Percentiles rank a stretch among this genome's conserved stretches.
These are phyloP conservation scores for Colletotrichum sp. DNA, from an alignment of 2,329 filamentous ascomycete genomes.

Conservation along the genomic window DNA sequence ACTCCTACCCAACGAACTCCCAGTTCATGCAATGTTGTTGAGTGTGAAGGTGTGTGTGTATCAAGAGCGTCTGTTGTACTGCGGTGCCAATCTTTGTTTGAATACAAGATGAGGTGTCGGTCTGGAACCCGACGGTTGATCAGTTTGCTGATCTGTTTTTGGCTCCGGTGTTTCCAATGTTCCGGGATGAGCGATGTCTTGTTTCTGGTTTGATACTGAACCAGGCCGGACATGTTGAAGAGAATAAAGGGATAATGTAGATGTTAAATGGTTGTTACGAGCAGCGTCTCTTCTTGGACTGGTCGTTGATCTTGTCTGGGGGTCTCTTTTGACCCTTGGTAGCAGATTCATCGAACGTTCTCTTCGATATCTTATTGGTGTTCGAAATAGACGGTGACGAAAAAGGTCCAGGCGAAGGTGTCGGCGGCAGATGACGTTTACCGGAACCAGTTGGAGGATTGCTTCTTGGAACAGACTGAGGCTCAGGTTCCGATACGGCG, in stretches of 20 bases:
- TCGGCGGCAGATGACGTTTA: not conserved
- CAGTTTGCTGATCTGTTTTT: not conserved
- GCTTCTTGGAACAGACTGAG: not conserved
- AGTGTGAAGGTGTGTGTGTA: not conserved
- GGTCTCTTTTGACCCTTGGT: not conserved
- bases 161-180: not conserved
- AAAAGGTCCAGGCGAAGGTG: not conserved
- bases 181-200: not conserved
- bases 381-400: not conserved
- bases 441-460: not conserved
- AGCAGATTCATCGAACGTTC: not conserved
- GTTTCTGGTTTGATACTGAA: not conserved
- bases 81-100: not conserved
- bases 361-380: not conserved
- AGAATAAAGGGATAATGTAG: not conserved
- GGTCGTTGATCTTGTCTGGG: not conserved
- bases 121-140: not conserved
- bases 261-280: not conserved
- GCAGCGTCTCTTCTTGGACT: not conserved
- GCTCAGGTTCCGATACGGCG: not conserved
- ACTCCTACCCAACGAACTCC: slow-evolving; percentile 9
- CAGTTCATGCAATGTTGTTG: slow-evolving; percentile 18
- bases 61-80: not conserved
- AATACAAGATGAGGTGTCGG: not conserved
- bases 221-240: not conserved